phyloP scores from a whole-genome alignment of 164 flowering plant species.

The Magnolia changhungtana region DNA sequence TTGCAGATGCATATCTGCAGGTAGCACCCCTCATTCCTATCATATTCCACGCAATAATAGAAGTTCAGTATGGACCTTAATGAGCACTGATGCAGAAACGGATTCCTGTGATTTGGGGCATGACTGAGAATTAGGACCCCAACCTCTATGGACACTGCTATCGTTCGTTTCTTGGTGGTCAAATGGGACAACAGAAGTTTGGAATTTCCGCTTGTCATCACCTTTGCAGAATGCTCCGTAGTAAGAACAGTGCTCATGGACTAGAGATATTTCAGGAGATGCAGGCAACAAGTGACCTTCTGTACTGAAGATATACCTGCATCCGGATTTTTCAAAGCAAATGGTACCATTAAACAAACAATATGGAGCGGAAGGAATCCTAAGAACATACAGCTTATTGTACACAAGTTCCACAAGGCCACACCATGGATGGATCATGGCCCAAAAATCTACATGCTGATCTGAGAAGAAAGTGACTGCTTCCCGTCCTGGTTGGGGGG shows the following conservation, averaged over 20 bases:
- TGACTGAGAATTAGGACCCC: slow-evolving; percentile 21
- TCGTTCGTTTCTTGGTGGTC: slow-evolving; percentile 37
- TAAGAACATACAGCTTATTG: neutral
- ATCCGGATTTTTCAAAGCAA: neutral
- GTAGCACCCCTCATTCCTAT: no score
- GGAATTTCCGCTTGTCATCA: slow-evolving; percentile 26
- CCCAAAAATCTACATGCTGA: neutral
- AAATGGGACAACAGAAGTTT: slow-evolving; percentile 21
- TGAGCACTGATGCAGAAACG: slow-evolving; percentile 42
- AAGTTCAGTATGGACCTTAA: slow-evolving; percentile 50
- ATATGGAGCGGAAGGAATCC: neutral
- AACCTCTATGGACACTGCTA: slow-evolving; percentile 20
- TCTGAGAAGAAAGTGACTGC: neutral
- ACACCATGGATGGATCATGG: neutral
- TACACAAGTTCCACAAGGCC: neutral
- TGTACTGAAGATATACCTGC: slow-evolving; percentile 89
- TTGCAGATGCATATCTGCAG: no score
- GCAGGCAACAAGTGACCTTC: slow-evolving; percentile 94
- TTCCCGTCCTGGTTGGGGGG: neutral
- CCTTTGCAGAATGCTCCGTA: slow-evolving; percentile 72
- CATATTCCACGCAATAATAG: neutral
- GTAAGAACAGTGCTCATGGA: slow-evolving; percentile 79
- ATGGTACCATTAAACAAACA: neutral
- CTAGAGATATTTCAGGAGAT: slow-evolving; percentile 80
- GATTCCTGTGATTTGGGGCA: slow-evolving; percentile 22